Evolutionary conservation across 352 stramenopile genomes (phyloP), one percentile per base, ranked within the genome.

Genomic region (Globisporangium echinulatum): DNA sequence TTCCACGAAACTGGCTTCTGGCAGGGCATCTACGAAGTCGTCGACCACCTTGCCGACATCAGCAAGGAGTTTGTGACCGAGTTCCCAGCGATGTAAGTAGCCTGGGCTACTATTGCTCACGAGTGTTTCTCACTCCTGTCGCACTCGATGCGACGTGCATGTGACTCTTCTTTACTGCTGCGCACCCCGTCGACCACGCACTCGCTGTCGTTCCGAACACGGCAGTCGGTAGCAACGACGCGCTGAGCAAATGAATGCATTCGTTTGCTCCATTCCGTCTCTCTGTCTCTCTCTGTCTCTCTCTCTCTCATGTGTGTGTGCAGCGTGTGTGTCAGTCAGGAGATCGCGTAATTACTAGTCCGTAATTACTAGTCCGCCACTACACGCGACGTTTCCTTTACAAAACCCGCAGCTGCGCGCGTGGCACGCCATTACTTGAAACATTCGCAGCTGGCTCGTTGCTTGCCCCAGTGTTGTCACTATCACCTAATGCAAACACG

Each of bases 11-110:
- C 96, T 19, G 83, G 92, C 65, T 97, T 99, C 76, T 85, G 80
- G 61, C 75, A 85, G 61, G 96, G 96, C 39, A 96, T 97, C 8
- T 70, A 87, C 36, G 96, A 99, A 76, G 96, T 99, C 15, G 85
- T 99, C 15, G 72, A 90, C 54, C 90, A 98, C 68, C 79, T 99
- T 25, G 73, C 85, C 14, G 85, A 90, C 5, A 96, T 99, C 52
- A 97, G 88, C 42, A 82, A 92, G 64, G 89, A 98, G 64, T 99
- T 99, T 65, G 71, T 99, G 58, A 85, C 87, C 56, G 94, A 99
- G 55, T 98, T 98, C 72, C 97, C 97, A 36, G 97, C 96, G 54
- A 99, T 99, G 96, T 99, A 98, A 97, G 19, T 25, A 25, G 19
- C 1, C 19, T 25, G 19, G 19, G 1, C 19, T 1, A 25, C 19